A percentile compares a stretch with the other conserved stretches of the same genome.
These are phyloP conservation scores for Aplosporella prunicola DNA, from an alignment of 2,329 filamentous ascomycete species.

Conservation along the genomic window DNA sequence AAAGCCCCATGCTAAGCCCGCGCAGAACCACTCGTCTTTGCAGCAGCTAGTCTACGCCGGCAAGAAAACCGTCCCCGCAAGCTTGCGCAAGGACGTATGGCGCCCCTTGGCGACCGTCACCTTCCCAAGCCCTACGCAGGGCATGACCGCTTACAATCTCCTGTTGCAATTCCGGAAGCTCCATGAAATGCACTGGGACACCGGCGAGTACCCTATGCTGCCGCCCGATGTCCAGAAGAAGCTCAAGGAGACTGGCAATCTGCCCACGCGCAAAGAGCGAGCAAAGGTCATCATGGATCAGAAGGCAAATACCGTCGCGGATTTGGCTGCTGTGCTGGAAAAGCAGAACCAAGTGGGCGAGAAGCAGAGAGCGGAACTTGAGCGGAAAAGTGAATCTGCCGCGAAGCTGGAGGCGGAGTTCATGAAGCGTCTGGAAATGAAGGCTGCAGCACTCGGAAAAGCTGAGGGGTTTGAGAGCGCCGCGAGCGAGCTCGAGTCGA, in stretches of 20 bases:
- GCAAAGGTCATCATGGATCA: constrained; percentile 52
- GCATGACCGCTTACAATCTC: constrained; percentile 47
- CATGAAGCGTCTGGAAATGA: no score
- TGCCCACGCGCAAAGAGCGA: constrained; percentile 40
- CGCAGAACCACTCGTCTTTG: constrained; percentile 21
- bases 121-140: constrained; percentile 41
- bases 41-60: constrained; percentile 53
- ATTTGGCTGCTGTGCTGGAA: constrained; percentile 47
- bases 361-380: no score
- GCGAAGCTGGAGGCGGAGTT: no score
- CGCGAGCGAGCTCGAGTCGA: no score
- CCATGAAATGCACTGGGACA: constrained; percentile 46
- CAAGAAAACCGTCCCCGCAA: constrained; percentile 52
- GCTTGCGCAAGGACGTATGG: constrained; percentile 55
- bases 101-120: constrained; percentile 49
- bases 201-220: constrained; percentile 17
- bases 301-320: constrained; percentile 53
- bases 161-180: constrained; percentile 52
- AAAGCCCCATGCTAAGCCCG: background rate
- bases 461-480: no score
- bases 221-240: constrained; percentile 27
- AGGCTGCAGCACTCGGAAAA: no score
- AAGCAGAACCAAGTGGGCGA: constrained; percentile 36
- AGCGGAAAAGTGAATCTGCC: no score
- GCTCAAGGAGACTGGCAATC: constrained; percentile 31